Conservation (phyloP, 495 filamentous ascomycete genomes). For the Daldinia grandis region DNA sequence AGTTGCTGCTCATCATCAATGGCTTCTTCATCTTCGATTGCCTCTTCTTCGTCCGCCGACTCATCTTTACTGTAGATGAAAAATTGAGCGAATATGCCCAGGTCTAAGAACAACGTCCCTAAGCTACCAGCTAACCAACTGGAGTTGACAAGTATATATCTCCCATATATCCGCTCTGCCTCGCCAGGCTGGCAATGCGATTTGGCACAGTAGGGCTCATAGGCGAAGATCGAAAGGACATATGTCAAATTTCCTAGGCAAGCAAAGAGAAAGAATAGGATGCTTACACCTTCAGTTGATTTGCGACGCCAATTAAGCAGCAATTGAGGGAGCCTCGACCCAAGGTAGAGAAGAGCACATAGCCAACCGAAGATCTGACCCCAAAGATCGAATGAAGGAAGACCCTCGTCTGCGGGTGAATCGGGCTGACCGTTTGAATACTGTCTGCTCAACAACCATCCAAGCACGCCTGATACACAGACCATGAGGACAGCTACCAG, state of each 20-base stretch:
- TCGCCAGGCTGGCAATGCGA: slow-evolving; percentile 64
- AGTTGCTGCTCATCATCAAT: slow-evolving; percentile 39
- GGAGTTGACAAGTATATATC: slow-evolving; percentile 85
- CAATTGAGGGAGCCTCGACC: slow-evolving; percentile 85
- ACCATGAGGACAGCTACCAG: slow-evolving; percentile 76
- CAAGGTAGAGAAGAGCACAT: slow-evolving; percentile 87
- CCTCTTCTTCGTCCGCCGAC: slow-evolving; percentile 41
- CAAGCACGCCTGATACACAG: slow-evolving; percentile 79
- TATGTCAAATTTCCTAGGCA: slow-evolving; percentile 95
- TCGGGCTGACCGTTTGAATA: slow-evolving; percentile 38
- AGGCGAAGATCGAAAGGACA: slow-evolving; percentile 89
- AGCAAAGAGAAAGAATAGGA: slow-evolving; percentile 96
- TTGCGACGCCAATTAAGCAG: slow-evolving; percentile 89
- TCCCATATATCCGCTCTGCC: slow-evolving; percentile 66
- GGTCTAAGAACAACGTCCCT: slow-evolving; percentile 84
- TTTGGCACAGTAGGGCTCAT: slow-evolving; percentile 68
- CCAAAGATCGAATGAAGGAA: slow-evolving; percentile 71
- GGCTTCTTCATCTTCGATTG: slow-evolving; percentile 28
- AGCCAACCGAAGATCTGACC: slow-evolving; percentile 90
- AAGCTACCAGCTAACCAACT: slow-evolving; percentile 90
- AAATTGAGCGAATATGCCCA: slow-evolving; percentile 89
- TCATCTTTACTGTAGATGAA: slow-evolving; percentile 72
- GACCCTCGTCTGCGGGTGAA: slow-evolving; percentile 29
- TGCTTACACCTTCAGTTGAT: slow-evolving; percentile 86
- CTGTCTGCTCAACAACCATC: slow-evolving; percentile 77